Conservation (phyloP, 306 rosid species). For the Rosa chinensis region DNA sequence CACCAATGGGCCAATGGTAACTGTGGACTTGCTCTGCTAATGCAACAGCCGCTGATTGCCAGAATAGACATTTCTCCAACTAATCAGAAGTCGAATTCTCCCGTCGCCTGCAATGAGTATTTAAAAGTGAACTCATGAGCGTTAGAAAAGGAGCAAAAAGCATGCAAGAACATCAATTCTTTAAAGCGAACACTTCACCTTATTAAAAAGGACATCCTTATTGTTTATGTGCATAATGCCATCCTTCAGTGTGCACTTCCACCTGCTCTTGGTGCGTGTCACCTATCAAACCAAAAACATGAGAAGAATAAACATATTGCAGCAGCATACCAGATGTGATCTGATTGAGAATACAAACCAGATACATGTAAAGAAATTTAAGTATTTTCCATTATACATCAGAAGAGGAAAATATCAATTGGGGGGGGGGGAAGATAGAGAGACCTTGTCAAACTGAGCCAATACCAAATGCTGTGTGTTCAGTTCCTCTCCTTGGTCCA, state of each 20-base stretch:
- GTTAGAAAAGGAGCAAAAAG: slow-evolving; percentile 5
- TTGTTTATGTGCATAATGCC: slow-evolving; percentile 96
- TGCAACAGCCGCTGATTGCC: slow-evolving; percentile 29
- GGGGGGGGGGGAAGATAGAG: background rate
- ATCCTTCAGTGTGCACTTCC: slow-evolving; percentile 97
- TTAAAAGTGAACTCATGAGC: slow-evolving; percentile 16
- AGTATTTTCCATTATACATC: background rate
- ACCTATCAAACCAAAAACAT: slow-evolving; percentile 50
- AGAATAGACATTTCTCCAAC: slow-evolving; percentile 25
- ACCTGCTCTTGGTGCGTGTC: slow-evolving; percentile 96
- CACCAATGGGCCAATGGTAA: slow-evolving; percentile 28
- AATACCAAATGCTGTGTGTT: slow-evolving; percentile 83
- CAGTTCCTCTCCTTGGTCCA: slow-evolving; percentile 84
- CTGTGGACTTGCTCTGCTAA: slow-evolving; percentile 38
- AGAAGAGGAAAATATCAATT: background rate
- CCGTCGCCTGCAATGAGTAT: slow-evolving; percentile 69
- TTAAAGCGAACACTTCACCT: slow-evolving; percentile 47
- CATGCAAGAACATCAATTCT: slow-evolving; percentile 12
- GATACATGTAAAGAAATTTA: background rate
- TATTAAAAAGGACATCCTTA: slow-evolving; percentile 93
- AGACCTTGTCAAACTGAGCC: slow-evolving; percentile 98
- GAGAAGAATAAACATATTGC: slow-evolving; percentile 9
- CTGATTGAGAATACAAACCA: background rate
- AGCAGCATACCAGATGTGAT: background rate
- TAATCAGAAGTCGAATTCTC: slow-evolving; percentile 95